Conservation (phyloP, 805 yeast genomes). For the Yarrowia sp. region DNA sequence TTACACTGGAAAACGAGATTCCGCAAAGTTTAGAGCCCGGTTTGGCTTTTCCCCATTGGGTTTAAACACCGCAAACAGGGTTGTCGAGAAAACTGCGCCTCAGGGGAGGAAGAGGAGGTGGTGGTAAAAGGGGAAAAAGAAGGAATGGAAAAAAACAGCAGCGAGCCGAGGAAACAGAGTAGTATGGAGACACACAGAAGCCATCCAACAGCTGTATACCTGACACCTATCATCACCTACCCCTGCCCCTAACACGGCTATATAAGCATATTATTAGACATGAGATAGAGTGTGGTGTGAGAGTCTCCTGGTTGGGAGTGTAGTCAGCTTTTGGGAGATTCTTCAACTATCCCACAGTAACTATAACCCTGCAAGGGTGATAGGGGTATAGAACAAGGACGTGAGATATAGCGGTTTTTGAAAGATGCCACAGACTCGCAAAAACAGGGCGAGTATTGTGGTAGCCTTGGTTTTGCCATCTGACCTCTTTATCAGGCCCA, state of each 20-base stretch:
- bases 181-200: not conserved
- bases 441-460: too few relatives aligned
- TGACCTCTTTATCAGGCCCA: too few relatives aligned
- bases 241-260: slow-evolving; percentile 5
- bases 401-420: too few relatives aligned
- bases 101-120: slow-evolving; percentile 5
- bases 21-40: slow-evolving; percentile 22
- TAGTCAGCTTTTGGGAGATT: not conserved
- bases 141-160: not conserved
- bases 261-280: slow-evolving; percentile 33
- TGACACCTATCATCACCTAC: not conserved
- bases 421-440: not conserved
- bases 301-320: slow-evolving; percentile 10
- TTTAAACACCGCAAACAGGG: slow-evolving; percentile 33
- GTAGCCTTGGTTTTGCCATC: too few relatives aligned
- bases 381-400: not conserved
- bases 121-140: not conserved
- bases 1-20: too few relatives aligned
- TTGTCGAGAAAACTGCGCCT: slow-evolving; percentile 29
- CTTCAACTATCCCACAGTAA: not conserved
- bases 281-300: slow-evolving; percentile 5
- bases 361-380: slow-evolving; percentile 5
- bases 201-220: too few relatives aligned
- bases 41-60: slow-evolving; percentile 7
- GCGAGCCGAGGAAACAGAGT: not conserved